Evolutionary conservation across 139 green algal genomes (phyloP).

Genomic region (Micromonas pusilla): DNA sequence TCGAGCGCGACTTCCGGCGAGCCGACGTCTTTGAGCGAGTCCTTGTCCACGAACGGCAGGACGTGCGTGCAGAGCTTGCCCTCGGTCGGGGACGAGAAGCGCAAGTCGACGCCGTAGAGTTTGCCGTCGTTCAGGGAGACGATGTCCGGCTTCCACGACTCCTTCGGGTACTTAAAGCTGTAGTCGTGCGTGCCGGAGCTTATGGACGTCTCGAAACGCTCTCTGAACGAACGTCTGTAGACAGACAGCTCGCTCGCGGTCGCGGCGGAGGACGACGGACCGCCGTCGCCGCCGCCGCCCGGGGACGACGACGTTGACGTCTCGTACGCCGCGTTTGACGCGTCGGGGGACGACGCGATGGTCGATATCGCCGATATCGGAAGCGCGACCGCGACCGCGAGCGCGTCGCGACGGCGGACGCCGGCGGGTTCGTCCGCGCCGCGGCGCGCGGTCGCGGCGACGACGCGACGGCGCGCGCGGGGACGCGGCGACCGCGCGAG

Average conservation of each 20-base stretch:
- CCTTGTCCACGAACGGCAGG: conserved; percentile 19
- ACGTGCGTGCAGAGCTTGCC: conserved; percentile 17
- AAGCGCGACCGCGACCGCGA: too few relatives aligned
- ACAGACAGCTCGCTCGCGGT: not conserved
- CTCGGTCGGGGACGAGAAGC: not conserved
- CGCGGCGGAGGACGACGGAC: not conserved
- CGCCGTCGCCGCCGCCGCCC: not conserved
- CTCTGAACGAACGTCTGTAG: conserved; percentile 26
- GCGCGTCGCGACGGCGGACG: too few relatives aligned
- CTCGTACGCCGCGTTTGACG: too few relatives aligned
- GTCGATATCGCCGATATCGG: too few relatives aligned
- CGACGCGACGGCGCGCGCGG: too few relatives aligned
- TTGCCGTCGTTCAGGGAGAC: conserved; percentile 33
- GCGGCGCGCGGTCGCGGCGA: too few relatives aligned
- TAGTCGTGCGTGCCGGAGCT: conserved; percentile 25
- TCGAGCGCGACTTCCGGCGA: not conserved
- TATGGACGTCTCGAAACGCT: conserved; percentile 30
- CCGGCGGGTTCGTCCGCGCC: too few relatives aligned
- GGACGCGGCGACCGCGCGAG: too few relatives aligned
- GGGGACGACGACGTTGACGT: too few relatives aligned
- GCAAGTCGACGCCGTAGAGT: conserved; percentile 24
- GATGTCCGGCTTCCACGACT: conserved; percentile 16
- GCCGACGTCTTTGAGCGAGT: conserved; percentile 9
- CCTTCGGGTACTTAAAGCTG: conserved; percentile 16
- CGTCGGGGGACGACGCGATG: too few relatives aligned